phyloP scores from a whole-genome alignment of 2,329 filamentous ascomycete genomes.

The Colletotrichum somersetense region DNA sequence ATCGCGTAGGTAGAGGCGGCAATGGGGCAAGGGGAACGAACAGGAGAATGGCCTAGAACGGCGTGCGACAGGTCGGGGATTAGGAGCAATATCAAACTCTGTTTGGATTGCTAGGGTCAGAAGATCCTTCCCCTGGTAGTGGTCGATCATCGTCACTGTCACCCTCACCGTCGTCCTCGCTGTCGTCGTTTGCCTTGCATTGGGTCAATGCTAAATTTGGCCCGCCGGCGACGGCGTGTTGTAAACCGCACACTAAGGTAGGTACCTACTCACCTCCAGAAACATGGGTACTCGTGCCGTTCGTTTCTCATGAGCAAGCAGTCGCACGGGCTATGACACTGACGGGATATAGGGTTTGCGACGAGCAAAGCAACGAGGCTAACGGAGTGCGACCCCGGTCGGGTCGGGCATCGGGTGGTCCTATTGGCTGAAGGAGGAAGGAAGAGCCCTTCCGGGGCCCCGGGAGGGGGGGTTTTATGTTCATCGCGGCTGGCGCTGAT shows the following conservation, averaged over 20 bases:
- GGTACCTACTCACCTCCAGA: too few relatives aligned
- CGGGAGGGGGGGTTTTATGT: constrained; percentile 10
- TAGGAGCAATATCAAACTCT: constrained; percentile 26
- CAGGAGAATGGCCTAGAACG: constrained; percentile 10
- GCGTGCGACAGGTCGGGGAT: not conserved
- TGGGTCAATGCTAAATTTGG: not conserved
- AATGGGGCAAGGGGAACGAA: constrained; percentile 5
- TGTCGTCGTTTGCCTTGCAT: not conserved
- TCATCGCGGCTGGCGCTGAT: constrained; percentile 22
- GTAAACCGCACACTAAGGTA: too few relatives aligned
- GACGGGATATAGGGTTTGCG: constrained; percentile 10
- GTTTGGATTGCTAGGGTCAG: constrained; percentile 11
- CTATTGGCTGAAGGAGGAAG: constrained; percentile 28
- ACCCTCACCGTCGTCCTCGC: too few relatives aligned
- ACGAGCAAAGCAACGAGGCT: constrained; percentile 13
- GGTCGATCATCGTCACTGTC: not conserved
- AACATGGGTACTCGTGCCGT: too few relatives aligned
- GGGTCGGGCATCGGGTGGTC: constrained; percentile 5
- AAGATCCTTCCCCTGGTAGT: not conserved
- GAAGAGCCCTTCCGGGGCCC: constrained; percentile 29
- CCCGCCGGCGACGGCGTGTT: too few relatives aligned
- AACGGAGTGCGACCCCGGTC: constrained; percentile 5
- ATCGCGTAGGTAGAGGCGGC: constrained; percentile 16
- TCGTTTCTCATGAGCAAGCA: constrained; percentile 30
- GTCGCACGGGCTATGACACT: constrained; percentile 12